Base-by-base conservation (phyloP, 225 moss, liverwort and hornwort genomes). In the Bryoerythrophyllum caledonicum region DNA sequence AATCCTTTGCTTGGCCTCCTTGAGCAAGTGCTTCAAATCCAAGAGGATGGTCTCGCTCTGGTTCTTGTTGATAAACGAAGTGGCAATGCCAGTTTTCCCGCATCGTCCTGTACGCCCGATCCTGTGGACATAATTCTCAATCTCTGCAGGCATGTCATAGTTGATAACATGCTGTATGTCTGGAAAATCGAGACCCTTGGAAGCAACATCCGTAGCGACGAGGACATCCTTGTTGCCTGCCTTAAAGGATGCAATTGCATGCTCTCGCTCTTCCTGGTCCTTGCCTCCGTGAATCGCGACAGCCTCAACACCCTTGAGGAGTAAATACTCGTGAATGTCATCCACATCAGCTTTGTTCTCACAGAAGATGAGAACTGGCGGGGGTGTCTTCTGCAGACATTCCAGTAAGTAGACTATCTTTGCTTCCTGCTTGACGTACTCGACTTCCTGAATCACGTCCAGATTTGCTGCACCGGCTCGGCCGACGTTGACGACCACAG, bases 201-300 rank as follows among this genome's bases (percentile, higher is more conserved):
- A 84, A 34, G 84, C 86, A 56, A 87, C 79, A 79, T 87, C 86
- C 30, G 86, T 87, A 30, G 86, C 86, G 15, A 87, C 86, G 16
- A 87, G 86, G 7, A 87, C 84, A 53, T 84, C 83, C 73, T 84
- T 87, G 4, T 73, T 84, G 11, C 86, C 84, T 56, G 86, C 84
- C 66, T 84, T 84, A 11, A 87, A 87, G 20, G 83, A 84, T 44
- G 78, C 68, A 34, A 86, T 83, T 41, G 86, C 86, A 76, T 75
- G 76, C 69, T 87, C 86, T 79, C 86, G 70, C 55, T 87, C 86
- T 76, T 86, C 86, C 81, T 86, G 86, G 28, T 84, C 83, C 81
- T 86, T 86, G 73, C 83, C 86, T 76, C 86, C 83, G 60, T 86
- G 86, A 68, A 86, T 81, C 37, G 81, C 83, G 21, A 86, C 83